phyloP scores from a whole-genome alignment of 2,329 filamentous ascomycete species.

The Oidium heveae region DNA sequence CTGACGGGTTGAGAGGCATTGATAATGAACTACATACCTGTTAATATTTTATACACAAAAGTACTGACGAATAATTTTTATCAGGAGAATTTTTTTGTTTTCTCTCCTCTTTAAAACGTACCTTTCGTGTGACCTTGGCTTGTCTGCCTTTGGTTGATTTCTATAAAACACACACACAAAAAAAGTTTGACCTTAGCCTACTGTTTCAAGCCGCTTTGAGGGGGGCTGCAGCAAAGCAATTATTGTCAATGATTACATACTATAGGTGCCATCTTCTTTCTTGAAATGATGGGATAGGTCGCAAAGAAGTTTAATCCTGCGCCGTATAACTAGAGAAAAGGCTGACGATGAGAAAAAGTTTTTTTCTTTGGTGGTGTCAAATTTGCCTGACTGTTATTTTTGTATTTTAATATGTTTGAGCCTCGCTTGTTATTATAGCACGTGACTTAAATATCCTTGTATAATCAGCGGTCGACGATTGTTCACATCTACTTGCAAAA shows the following conservation, averaged over 20 bases:
- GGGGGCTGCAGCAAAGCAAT: conserved; percentile 25
- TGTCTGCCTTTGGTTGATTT: conserved; percentile 40
- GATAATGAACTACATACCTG: conserved; percentile 69
- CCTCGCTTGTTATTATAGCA: too few species aligned
- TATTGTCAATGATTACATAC: conserved; percentile 54
- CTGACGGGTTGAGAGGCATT: conserved; percentile 93
- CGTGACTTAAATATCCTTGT: too few species aligned
- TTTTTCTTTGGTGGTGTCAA: too few species aligned
- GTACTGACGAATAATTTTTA: not conserved
- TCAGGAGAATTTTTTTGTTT: conserved; percentile 3
- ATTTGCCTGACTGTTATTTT: too few species aligned
- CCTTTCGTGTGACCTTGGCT: conserved; percentile 38
- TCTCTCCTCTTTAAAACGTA: conserved; percentile 3
- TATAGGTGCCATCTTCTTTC: conserved; percentile 68
- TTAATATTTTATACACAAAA: not conserved
- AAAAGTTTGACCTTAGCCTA: conserved; percentile 15
- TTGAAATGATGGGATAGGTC: conserved; percentile 41
- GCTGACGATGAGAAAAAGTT: not conserved
- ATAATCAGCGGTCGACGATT: too few species aligned
- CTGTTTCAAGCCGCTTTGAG: conserved; percentile 88
- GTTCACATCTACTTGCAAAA: too few species aligned
- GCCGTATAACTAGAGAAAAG: conserved; percentile 9
- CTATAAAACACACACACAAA: conserved; percentile 12
- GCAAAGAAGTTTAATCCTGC: conserved; percentile 45
- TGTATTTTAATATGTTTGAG: too few species aligned